phyloP scores from a whole-genome alignment of 371 early-diverging fungal species.

The Apophysomyces trapeziformis region DNA sequence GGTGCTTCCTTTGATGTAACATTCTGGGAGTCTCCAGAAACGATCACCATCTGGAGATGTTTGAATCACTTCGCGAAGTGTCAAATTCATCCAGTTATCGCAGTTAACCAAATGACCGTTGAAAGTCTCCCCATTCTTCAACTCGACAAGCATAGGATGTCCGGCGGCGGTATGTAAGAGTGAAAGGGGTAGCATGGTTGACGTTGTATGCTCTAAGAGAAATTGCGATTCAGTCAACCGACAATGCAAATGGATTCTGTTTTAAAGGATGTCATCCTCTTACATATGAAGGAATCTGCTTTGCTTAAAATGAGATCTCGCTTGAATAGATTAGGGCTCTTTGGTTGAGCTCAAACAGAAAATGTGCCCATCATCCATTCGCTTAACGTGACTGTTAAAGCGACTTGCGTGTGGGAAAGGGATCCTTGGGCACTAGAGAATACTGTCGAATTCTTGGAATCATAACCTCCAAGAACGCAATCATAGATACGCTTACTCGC shows the following conservation, averaged over 20 bases:
- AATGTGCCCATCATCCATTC: too few species aligned
- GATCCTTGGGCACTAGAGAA: too few species aligned
- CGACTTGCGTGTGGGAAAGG: too few species aligned
- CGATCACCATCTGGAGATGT: slow-evolving; percentile 92
- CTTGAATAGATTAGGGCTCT: too few species aligned
- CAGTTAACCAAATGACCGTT: slow-evolving; percentile 97
- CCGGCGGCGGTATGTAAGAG: slow-evolving; percentile 89
- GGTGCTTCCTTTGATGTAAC: slow-evolving; percentile 91
- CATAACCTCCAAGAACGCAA: background rate
- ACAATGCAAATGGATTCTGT: background rate
- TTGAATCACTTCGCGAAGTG: slow-evolving; percentile 93
- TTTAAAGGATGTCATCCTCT: background rate
- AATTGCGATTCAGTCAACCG: background rate
- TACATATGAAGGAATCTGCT: background rate
- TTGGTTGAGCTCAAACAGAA: too few species aligned
- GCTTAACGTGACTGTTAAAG: too few species aligned
- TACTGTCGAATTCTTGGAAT: too few species aligned
- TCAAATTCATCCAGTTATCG: slow-evolving; percentile 98
- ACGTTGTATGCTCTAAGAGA: background rate
- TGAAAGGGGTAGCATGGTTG: slow-evolving; percentile 82
- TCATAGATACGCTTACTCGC: background rate
- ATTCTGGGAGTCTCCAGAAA: slow-evolving; percentile 92
- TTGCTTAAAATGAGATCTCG: too few species aligned
- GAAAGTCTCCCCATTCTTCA: slow-evolving; percentile 98
- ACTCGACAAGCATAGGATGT: slow-evolving; percentile 95